Conservation (phyloP, 768 basidiomycete genomes). For the Tubosaeta sp. region DNA sequence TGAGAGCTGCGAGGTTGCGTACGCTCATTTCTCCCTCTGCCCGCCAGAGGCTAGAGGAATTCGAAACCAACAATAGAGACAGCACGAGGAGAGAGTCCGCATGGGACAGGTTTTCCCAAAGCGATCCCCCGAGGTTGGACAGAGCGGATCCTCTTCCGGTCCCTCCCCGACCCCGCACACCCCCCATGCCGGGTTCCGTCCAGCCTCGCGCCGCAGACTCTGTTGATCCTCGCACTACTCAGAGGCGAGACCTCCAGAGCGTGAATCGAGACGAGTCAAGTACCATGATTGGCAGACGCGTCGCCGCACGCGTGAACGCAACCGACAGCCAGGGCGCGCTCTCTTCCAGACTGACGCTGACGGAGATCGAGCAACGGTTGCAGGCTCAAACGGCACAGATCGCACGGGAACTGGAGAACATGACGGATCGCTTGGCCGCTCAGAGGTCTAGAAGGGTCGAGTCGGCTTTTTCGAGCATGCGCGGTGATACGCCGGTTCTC, state of each 20-base stretch:
- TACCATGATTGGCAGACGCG: constrained; percentile 34
- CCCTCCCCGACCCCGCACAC: constrained; percentile 23
- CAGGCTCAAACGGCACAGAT: constrained; percentile 29
- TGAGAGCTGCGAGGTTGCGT: constrained; percentile 26
- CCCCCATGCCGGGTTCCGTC: constrained; percentile 28
- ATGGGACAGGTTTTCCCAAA: constrained; percentile 22
- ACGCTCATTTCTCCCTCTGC: constrained; percentile 27
- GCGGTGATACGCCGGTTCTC: constrained; percentile 1
- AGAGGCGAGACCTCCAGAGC: constrained; percentile 20
- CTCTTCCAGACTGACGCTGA: constrained; percentile 18
- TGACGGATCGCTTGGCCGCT: constrained; percentile 25
- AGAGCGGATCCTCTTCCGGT: constrained; percentile 13
- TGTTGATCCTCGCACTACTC: constrained; percentile 11
- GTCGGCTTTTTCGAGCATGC: constrained; percentile 13
- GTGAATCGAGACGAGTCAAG: constrained; percentile 26
- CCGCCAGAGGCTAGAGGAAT: constrained; percentile 32
- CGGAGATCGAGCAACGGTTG: constrained; percentile 27
- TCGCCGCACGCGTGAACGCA: constrained; percentile 27
- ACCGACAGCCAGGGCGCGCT: constrained; percentile 16
- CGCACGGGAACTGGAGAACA: constrained; percentile 30
- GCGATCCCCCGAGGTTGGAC: constrained; percentile 10
- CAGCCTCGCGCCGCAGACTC: constrained; percentile 15
- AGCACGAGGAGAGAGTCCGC: constrained; percentile 12
- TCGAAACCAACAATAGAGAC: constrained; percentile 18
- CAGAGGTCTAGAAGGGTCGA: constrained; percentile 23